Base-by-base conservation (phyloP, 495 filamentous ascomycete genomes). In the Articulospora tetracladia region DNA sequence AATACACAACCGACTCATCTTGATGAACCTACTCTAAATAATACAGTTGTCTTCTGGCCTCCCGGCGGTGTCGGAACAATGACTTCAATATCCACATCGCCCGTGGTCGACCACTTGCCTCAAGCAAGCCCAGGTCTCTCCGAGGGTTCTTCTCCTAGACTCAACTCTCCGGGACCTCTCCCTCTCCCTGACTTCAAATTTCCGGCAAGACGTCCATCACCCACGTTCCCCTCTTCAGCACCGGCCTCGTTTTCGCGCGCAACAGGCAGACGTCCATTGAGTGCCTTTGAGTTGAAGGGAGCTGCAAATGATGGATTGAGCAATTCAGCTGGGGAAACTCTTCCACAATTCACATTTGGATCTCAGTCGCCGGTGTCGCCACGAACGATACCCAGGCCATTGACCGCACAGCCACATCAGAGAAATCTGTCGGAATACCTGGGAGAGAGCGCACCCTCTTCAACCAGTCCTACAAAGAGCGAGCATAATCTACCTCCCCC, bases 151-250 rank as follows among this genome's bases (percentile, higher is more conserved):
- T 49, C 57, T 53, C 27, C 36, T 19, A 44, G 58, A 48, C 22
- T 59, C 36, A 58, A 39, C 26, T 50, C 49, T 53, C 25, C 49
- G 41, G 60, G 76, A 24, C 84, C 86, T 32, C 75, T 81, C 32
- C 85, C 86, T 12, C 89, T 90, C 63, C 87, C 87, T n/a, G 80
- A 77, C 0, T 92, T 92, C 66, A 79, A 87, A 3, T 92, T 90
- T 65, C 88, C 87, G 0, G 72, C 79, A 25, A 59, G 48, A 2
- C 78, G 77, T 8, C 68, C 54, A 41, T 54, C 34, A 17, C 47
- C 67, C 4, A 11, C 46, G 12, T 51, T 62, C 34, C 26, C 62
- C 17, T 75, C 75, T 20, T 82, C 77, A 1, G 73, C 76, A 1
- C 74, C 77, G 1, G 73, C 77, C 2, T 77, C 77, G 0, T 74